Percentiles rank a stretch among this genome's conserved stretches.
These are phyloP conservation scores for Colletotrichum lini DNA, from an alignment of 2,329 filamentous ascomycete species.

Conservation along the genomic window DNA sequence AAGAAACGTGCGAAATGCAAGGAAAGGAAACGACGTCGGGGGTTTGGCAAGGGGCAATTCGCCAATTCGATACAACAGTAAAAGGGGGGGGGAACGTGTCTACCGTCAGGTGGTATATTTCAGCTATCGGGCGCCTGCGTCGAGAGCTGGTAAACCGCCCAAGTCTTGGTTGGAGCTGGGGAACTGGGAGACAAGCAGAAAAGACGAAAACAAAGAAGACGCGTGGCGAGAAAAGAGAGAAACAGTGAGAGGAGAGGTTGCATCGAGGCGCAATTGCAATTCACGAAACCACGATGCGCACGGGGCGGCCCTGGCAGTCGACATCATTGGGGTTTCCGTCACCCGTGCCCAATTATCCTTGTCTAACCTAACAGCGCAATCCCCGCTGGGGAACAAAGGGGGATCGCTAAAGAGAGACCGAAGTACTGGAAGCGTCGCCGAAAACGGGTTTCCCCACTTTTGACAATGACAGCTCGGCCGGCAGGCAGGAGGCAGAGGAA, in stretches of 20 bases:
- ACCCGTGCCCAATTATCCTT: not conserved
- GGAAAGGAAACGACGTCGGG: not conserved
- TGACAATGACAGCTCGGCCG: constrained; percentile 4
- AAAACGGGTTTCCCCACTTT: constrained; percentile 8
- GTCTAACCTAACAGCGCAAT: not conserved
- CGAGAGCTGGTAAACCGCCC: constrained; percentile 1
- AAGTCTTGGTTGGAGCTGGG: not conserved
- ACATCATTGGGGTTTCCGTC: not conserved
- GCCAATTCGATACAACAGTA: not conserved
- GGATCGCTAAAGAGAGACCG: not conserved
- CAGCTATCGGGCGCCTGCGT: constrained; percentile 23
- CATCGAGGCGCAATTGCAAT: constrained; percentile 20
- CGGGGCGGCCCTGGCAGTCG: constrained; percentile 22
- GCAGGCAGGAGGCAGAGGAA: not conserved
- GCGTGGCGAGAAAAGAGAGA: constrained; percentile 32
- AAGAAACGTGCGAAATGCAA: not conserved
- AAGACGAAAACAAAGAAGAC: constrained; percentile 31
- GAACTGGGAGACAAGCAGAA: not conserved
- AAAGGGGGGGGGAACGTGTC: not conserved
- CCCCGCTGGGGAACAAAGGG: constrained; percentile 10
- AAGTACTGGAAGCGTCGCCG: constrained; percentile 22
- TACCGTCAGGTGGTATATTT: not conserved
- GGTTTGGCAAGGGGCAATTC: not conserved
- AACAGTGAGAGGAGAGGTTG: not conserved
- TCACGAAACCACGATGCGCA: constrained; percentile 38